A percentile compares a stretch with the other conserved stretches of the same genome.
These are phyloP conservation scores for Chenopodium berlandieri DNA, from an alignment of 148 eudicot genomes.

Conservation along the genomic window DNA sequence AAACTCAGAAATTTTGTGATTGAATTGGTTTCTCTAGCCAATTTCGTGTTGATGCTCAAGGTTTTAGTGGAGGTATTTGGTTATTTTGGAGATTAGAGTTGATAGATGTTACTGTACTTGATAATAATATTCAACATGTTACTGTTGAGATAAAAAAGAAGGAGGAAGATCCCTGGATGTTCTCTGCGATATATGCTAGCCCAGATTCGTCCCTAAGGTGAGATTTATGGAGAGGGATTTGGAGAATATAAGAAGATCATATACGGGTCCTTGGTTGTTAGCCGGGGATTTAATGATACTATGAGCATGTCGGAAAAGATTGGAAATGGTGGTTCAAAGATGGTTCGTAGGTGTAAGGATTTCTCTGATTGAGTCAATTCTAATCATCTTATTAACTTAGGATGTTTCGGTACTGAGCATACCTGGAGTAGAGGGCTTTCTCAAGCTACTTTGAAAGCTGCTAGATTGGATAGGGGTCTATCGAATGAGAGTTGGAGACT, in stretches of 20 bases:
- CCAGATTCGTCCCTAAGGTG: not conserved
- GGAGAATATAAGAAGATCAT: not conserved
- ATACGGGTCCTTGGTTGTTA: not conserved
- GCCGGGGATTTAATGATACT: not conserved
- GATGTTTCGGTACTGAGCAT: not conserved
- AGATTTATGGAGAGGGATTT: not conserved
- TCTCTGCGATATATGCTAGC: not conserved
- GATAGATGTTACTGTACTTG: too few species aligned
- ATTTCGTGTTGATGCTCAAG: not conserved
- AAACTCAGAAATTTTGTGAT: not conserved
- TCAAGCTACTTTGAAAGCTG: not conserved
- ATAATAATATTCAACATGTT: too few species aligned
- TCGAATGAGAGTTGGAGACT: not conserved
- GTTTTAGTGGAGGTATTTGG: not conserved
- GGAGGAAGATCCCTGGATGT: not conserved
- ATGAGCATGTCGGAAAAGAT: not conserved
- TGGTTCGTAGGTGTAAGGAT: not conserved
- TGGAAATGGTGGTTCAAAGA: not conserved
- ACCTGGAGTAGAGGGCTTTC: not conserved
- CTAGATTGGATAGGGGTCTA: not conserved
- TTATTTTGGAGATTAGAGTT: too few species aligned
- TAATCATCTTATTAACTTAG: too few species aligned
- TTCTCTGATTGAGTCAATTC: not conserved
- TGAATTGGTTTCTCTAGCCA: not conserved
- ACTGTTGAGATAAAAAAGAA: too few species aligned